These are phyloP conservation scores for Phyllosticta citrichinensis DNA, from an alignment of 2,329 filamentous ascomycete species.

Conservation along the genomic window DNA sequence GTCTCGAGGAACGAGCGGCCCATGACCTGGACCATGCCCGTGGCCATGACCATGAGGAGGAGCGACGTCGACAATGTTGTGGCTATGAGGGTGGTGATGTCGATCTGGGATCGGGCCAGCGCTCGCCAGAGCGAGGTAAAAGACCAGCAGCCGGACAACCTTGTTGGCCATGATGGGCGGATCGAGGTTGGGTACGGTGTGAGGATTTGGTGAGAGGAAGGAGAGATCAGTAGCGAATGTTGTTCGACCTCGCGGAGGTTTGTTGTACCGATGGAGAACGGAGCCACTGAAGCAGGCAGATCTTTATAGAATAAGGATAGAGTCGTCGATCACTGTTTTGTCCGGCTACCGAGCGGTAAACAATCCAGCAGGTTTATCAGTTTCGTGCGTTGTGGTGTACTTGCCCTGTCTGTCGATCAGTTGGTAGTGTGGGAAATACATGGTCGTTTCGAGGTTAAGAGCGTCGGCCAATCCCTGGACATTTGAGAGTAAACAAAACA, in stretches of 20 bases:
- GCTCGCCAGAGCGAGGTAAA: background rate
- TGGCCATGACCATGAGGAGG: too few relatives aligned
- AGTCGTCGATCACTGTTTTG: background rate
- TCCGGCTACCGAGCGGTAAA: background rate
- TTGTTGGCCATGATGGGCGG: background rate
- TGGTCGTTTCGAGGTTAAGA: background rate
- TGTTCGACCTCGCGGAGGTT: background rate
- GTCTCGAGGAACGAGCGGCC: background rate
- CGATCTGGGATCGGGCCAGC: background rate
- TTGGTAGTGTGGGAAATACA: background rate
- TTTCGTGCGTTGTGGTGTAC: background rate
- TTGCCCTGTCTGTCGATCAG: background rate
- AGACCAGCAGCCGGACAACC: background rate
- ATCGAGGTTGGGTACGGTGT: background rate
- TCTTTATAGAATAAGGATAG: background rate
- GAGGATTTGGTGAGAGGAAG: background rate
- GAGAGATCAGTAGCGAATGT: background rate
- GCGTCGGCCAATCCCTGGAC: background rate
- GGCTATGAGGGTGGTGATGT: background rate
- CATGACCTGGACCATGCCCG: background rate
- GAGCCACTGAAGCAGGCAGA: background rate
- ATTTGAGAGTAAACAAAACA: background rate
- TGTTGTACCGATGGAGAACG: background rate
- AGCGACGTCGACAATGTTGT: background rate
- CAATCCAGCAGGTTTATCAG: background rate